A percentile compares a stretch with the other conserved stretches of the same genome.
phyloP scores from a whole-genome alignment of 495 filamentous ascomycete genomes.

The Clavariopsis aquatica region DNA sequence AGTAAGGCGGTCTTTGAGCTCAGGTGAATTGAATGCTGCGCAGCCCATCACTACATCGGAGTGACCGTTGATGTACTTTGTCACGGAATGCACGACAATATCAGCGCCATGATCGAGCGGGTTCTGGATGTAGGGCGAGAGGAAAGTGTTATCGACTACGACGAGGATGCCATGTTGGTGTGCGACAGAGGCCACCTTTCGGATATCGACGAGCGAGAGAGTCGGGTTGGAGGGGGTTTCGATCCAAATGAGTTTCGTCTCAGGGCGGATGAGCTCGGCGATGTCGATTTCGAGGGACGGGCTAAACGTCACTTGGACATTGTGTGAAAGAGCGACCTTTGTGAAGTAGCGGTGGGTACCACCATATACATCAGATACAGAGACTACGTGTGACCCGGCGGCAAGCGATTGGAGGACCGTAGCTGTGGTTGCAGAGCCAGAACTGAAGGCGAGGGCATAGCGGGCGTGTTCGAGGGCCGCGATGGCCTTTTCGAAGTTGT shows the following conservation, averaged over 20 bases:
- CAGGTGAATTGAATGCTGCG: conserved; percentile 88
- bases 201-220: conserved; percentile 85
- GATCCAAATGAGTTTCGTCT: conserved; percentile 97
- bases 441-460: conserved; percentile 92
- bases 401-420: conserved; percentile 90
- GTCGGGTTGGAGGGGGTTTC: conserved; percentile 95
- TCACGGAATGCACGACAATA: conserved; percentile 98
- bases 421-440: conserved; percentile 91
- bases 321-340: conserved; percentile 91
- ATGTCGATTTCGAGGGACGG: conserved; percentile 87
- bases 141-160: conserved; percentile 98
- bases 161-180: conserved; percentile 89
- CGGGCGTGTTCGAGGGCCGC: conserved; percentile 90
- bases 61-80: conserved; percentile 99
- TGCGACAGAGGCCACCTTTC: conserved; percentile 74
- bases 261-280: conserved; percentile 74
- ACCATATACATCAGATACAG: conserved; percentile 95
- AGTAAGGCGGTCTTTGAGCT: conserved; percentile 69
- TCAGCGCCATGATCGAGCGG: conserved; percentile 93
- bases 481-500: conserved; percentile 89
- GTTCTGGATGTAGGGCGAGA: conserved; percentile 95
- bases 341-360: conserved; percentile 99
- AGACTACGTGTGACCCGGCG: conserved; percentile 88
- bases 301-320: conserved; percentile 91
- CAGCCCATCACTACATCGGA: conserved; percentile 98